Base-by-base conservation (phyloP, 495 filamentous ascomycete genomes). In the Hyaloscypha variabilis region DNA sequence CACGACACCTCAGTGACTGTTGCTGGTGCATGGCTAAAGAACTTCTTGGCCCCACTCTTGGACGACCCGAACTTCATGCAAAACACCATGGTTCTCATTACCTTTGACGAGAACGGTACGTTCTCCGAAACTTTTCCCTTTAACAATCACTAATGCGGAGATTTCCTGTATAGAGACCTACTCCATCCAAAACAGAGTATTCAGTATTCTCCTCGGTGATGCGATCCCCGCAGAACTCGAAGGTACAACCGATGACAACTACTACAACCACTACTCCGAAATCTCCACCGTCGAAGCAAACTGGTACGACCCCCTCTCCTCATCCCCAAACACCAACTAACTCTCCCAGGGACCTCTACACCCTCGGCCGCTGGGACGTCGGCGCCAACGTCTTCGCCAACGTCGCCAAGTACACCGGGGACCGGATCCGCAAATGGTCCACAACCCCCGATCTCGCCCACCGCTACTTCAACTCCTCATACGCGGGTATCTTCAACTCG, bases 221-320 rank as follows among this genome's bases (percentile, higher is more conserved):
- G 85, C 87, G 30, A 76, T 93, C 25, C 86, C 87, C 26, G 57
- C 77, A 5, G 46, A 79, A 54, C 77, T 87, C 13, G 77, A 82
- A 62, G 87, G 87, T 29, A 89, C 87, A 19, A 83, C 74, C 3
- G 90, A 92, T 69, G 69, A 81, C 72, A 85, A 79, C 55, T 91
- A 85, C 79, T 92, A 92, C 77, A 86, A 81, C 71, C 89, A 91
- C 77, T 91, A 90, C 81, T 89, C 84, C 39, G 78, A 83, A 62
- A 82, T 93, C 64, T 78, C 89, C 11, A 87, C 87, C 23, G 80
- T 88, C 24, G 77, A 82, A 28, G 85, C 85, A 10, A 92, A 92
- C 79, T 65, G 69, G 39, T 14, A 46, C 17, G 39, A 17, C 11
- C 39, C 19, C 11, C 39, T 17, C 14, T 17, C 14, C 6, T 46